These are phyloP conservation scores for Dentipellis fragilis DNA, from an alignment of 768 basidiomycete genomes.

Conservation along the genomic window DNA sequence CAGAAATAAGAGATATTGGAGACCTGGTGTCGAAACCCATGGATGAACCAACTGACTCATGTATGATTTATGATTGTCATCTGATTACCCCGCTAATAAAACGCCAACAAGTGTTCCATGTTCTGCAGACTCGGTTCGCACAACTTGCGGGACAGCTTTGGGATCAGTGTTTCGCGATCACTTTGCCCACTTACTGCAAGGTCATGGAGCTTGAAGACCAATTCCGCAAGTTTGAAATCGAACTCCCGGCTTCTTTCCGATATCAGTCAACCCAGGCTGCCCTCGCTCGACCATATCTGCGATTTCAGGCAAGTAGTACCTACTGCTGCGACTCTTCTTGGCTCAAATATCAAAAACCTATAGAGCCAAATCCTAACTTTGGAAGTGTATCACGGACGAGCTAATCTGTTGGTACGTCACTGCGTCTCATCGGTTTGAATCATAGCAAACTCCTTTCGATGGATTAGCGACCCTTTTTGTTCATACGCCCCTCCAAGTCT, in stretches of 20 bases:
- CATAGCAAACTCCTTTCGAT: no score
- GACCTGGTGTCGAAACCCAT: constrained; percentile 11
- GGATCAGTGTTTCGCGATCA: constrained; percentile 16
- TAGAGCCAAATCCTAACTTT: constrained; percentile 10
- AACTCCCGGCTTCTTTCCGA: constrained; percentile 12
- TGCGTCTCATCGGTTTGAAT: no score
- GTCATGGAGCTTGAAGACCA: constrained; percentile 15
- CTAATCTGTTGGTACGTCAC: constrained; percentile 8
- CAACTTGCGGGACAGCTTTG: constrained; percentile 12
- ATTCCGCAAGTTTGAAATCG: constrained; percentile 14
- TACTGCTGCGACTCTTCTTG: neutral
- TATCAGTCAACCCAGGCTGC: constrained; percentile 11
- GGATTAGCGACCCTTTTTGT: constrained; percentile 11
- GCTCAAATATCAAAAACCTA: neutral
- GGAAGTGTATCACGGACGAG: constrained; percentile 5
- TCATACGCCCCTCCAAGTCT: constrained; percentile 9
- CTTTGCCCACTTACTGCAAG: constrained; percentile 13
- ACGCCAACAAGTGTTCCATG: constrained; percentile 10
- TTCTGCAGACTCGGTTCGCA: constrained; percentile 7
- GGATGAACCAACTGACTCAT: constrained; percentile 13
- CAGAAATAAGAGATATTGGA: constrained; percentile 7
- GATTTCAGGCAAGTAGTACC: constrained; percentile 7
- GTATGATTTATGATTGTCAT: constrained; percentile 3
- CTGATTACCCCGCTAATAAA: neutral
- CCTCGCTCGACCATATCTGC: constrained; percentile 11